phyloP scores from a whole-genome alignment of 2,329 filamentous ascomycete species.

The Calonectria pteridis region DNA sequence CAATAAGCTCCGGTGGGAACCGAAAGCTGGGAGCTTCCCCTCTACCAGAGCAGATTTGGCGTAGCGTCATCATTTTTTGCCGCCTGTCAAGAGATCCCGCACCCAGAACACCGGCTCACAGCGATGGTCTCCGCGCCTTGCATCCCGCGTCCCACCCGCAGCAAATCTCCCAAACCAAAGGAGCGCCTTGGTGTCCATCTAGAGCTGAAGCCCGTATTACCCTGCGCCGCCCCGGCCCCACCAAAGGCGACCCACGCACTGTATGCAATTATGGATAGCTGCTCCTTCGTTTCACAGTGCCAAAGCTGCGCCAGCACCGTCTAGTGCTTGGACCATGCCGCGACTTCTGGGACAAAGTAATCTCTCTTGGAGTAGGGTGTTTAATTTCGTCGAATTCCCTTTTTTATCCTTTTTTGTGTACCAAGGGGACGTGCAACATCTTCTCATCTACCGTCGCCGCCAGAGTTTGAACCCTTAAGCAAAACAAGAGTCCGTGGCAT shows the following conservation, averaged over 20 bases:
- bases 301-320: constrained; percentile 38
- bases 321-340: constrained; percentile 29
- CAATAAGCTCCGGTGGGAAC: constrained; percentile 27
- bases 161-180: constrained; percentile 40
- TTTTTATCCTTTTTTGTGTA: constrained; percentile 32
- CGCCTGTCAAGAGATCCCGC: constrained; percentile 48
- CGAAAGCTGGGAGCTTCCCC: constrained; percentile 24
- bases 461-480: constrained; percentile 27
- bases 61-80: constrained; percentile 41
- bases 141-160: constrained; percentile 43
- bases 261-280: constrained; percentile 37
- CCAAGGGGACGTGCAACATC: constrained; percentile 14
- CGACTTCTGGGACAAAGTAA: constrained; percentile 41
- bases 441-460: constrained; percentile 34
- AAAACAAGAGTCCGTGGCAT: constrained; percentile 41
- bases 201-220: constrained; percentile 31
- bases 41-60: constrained; percentile 41
- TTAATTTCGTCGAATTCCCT: constrained; percentile 46
- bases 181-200: constrained; percentile 28
- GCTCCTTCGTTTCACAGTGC: constrained; percentile 26
- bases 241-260: constrained; percentile 36
- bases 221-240: constrained; percentile 19
- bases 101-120: constrained; percentile 48
- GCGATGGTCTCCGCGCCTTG: constrained; percentile 37
- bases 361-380: constrained; percentile 40